These are phyloP conservation scores for Blakeslea trispora DNA, from an alignment of 371 early-diverging fungal species.

Conservation along the genomic window DNA sequence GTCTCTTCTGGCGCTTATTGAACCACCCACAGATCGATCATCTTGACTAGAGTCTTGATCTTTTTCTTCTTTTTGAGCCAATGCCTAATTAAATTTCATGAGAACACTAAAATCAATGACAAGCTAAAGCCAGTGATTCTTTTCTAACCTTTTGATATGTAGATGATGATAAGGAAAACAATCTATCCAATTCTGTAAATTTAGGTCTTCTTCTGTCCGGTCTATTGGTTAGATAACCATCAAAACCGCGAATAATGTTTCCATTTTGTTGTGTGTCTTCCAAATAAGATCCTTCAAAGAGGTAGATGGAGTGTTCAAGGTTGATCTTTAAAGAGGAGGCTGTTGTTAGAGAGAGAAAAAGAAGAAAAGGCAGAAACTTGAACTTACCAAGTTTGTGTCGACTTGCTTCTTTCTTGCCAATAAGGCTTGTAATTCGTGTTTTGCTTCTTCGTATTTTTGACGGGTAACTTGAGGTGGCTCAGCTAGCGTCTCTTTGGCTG, in stretches of 20 bases:
- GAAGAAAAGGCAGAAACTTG: not conserved
- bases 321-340: slow-evolving; percentile 32
- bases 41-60: slow-evolving; percentile 63
- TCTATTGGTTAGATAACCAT: slow-evolving; percentile 66
- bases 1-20: slow-evolving; percentile 32
- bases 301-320: slow-evolving; percentile 75
- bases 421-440: slow-evolving; percentile 57
- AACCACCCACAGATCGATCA: slow-evolving; percentile 36
- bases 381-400: slow-evolving; percentile 60
- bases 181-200: slow-evolving; percentile 62
- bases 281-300: slow-evolving; percentile 80
- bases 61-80: slow-evolving; percentile 57
- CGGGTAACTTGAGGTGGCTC: slow-evolving; percentile 52
- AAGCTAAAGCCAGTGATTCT: no score
- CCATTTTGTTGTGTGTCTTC: slow-evolving; percentile 81
- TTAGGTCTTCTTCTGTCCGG: slow-evolving; percentile 61
- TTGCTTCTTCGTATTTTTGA: slow-evolving; percentile 64
- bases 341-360: not conserved
- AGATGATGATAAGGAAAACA: slow-evolving; percentile 66
- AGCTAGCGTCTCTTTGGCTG: slow-evolving; percentile 21
- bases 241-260: slow-evolving; percentile 84
- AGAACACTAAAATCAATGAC: no score
- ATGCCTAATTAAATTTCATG: slow-evolving; percentile 50
- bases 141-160: slow-evolving; percentile 72
- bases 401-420: slow-evolving; percentile 63